Evolutionary conservation across 768 basidiomycete genomes (phyloP).

Genomic region (Leccinum disarticulatum): DNA sequence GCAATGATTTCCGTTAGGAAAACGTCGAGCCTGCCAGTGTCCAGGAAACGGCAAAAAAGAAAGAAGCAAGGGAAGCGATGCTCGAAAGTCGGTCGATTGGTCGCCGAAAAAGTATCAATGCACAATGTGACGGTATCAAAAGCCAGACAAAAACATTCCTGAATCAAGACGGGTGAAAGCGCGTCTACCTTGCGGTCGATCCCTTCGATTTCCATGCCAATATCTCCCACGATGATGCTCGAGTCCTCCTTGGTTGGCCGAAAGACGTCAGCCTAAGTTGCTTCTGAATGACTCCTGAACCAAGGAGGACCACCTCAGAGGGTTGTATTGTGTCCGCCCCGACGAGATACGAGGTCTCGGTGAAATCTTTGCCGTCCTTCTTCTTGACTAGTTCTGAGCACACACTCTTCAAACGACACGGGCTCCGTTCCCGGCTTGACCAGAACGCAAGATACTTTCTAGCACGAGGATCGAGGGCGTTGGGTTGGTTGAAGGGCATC

Average conservation of each 20-base stretch:
- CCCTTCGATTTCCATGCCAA: constrained; percentile 15
- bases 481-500: constrained; percentile 7
- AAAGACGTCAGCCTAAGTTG: too few species aligned
- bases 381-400: constrained; percentile 35
- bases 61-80: too few species aligned
- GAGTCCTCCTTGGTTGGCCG: too few species aligned
- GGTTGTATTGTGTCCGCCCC: constrained; percentile 4
- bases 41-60: too few species aligned
- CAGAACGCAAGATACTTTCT: constrained; percentile 27
- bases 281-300: constrained; percentile 32
- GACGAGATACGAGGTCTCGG: constrained; percentile 37
- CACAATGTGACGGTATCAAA: neutral
- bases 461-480: constrained; percentile 18
- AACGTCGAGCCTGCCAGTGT: constrained; percentile 7
- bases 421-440: constrained; percentile 51
- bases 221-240: too few species aligned
- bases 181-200: constrained; percentile 25
- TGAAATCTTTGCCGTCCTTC: constrained; percentile 20
- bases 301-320: neutral
- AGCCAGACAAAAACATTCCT: neutral
- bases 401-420: constrained; percentile 35
- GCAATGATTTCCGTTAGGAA: constrained; percentile 8
- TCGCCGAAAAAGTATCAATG: constrained; percentile 23
- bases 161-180: neutral
- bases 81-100: constrained; percentile 2